Conservation (phyloP, 345 rosid genomes). For the Salix brachista region DNA sequence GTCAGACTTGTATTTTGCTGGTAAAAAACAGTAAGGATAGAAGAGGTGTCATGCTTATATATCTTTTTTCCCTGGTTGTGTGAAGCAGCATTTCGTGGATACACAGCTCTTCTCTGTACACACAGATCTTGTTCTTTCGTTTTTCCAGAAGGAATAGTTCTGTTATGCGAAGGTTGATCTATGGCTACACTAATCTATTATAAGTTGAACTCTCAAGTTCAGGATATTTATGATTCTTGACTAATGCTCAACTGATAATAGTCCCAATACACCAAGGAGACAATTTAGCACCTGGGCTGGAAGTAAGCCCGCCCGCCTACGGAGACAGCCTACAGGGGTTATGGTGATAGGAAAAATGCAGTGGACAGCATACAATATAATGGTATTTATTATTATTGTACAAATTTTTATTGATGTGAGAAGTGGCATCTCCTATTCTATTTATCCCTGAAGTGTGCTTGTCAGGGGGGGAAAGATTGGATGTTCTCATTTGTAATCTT, state of each 20-base stretch:
- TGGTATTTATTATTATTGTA: neutral
- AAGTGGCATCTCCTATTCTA: neutral
- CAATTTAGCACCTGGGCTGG: neutral
- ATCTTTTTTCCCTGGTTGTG: neutral
- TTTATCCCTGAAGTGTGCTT: no score
- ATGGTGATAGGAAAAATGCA: neutral
- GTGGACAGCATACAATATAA: slow-evolving; percentile 2
- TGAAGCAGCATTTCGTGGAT: slow-evolving; percentile 67
- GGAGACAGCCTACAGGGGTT: neutral
- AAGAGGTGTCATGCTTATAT: neutral
- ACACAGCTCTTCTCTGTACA: slow-evolving; percentile 96
- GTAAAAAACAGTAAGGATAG: neutral
- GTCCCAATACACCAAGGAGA: neutral
- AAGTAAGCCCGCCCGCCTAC: neutral
- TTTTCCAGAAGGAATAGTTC: slow-evolving; percentile 78
- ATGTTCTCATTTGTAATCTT: no score
- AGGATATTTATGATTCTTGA: slow-evolving; percentile 1
- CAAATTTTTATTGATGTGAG: neutral
- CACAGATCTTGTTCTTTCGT: slow-evolving; percentile 88
- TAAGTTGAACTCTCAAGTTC: slow-evolving; percentile 30
- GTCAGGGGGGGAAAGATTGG: no score
- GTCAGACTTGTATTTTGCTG: neutral
- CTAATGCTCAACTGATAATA: neutral
- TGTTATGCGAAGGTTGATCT: slow-evolving; percentile 5
- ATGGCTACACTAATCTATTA: slow-evolving; percentile 11